Evolutionary conservation across 2,329 filamentous ascomycete genomes (phyloP), one percentile per base, ranked within the genome.

Genomic region (Colletotrichum tropicale): DNA sequence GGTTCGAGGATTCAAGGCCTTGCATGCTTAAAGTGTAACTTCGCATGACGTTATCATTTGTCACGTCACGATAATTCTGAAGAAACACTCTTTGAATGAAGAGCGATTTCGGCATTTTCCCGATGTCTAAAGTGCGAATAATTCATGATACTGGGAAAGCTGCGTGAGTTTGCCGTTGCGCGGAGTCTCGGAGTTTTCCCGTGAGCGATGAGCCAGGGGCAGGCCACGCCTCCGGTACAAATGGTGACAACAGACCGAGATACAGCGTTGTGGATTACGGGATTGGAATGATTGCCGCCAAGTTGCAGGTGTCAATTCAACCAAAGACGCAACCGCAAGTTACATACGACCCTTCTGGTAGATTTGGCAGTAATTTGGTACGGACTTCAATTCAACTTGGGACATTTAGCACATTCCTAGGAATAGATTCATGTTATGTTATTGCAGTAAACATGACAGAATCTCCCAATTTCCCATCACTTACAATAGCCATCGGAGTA

Each of bases 241-340:
- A 43, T 43, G 18, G 8, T 43, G 16, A 0, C 38, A n/a, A 10
- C 16, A 43, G 38, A 18, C 0, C 3, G 38, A 43, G 38, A 43
- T 3, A 0, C 38, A 43, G 3, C 8, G 5, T 43, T 43, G 38
- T 43, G 0, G 16, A n/a, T 43, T 0, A 18, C 0, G 1, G 8
- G 0, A 10, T 6, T 18, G 0, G 0, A 4, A 9, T 9, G 8
- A 43, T 43, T 0, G 38, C 38, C 38, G 8, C 5, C 38, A 43
- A 43, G 38, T 43, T n/a, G 5, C 9, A n/a, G 16, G 18, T 43
- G 16, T 43, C 38, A 10, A 0, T n/a, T 43, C 0, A 10, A n/a
- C 9, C 3, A 43, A 43, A 43, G 38, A 43, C 38, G 38, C 38
- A 43, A n/a, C 5, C 8, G 5, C 1, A 43, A n/a, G 38, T n/a